phyloP scores from a whole-genome alignment of 257 asterid species.

The Solanum sejunctum region DNA sequence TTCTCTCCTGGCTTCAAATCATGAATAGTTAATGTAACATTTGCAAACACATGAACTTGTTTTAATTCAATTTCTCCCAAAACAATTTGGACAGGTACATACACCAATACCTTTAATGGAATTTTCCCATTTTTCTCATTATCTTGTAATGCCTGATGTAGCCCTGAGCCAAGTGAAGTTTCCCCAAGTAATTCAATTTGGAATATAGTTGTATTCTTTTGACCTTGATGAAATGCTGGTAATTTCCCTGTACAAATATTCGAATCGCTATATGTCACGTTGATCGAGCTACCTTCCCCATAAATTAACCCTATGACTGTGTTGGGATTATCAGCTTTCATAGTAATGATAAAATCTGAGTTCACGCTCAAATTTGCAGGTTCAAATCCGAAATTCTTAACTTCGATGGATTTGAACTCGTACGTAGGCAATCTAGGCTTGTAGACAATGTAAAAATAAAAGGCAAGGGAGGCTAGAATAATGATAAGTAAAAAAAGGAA shows the following conservation, averaged over 20 bases:
- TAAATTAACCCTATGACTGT: constrained; percentile 24
- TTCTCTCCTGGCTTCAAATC: constrained; percentile 19
- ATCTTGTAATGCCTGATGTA: constrained; percentile 14
- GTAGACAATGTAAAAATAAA: constrained; percentile 12
- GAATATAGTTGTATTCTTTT: constrained; percentile 20
- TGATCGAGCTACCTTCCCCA: constrained; percentile 15
- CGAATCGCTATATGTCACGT: constrained; percentile 15
- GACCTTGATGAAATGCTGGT: constrained; percentile 34
- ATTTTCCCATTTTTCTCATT: constrained; percentile 12
- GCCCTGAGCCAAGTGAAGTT: constrained; percentile 21
- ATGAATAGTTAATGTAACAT: constrained; percentile 27
- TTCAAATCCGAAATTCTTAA: constrained; percentile 20
- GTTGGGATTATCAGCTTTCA: constrained; percentile 41
- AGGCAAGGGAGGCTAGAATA: background rate
- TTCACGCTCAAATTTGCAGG: constrained; percentile 26
- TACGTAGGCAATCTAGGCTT: constrained; percentile 33
- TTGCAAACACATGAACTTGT: constrained; percentile 13
- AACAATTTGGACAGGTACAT: constrained; percentile 25
- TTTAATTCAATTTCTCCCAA: background rate
- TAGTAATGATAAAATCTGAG: constrained; percentile 12
- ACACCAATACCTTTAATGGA: constrained; percentile 32
- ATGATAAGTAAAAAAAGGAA: constrained; percentile 21
- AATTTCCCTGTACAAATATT: constrained; percentile 27
- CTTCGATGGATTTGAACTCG: constrained; percentile 12
- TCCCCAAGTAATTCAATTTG: constrained; percentile 26